Evolutionary conservation across 805 yeast species (phyloP), one percentile per base, ranked within the genome.

Genomic region (Candida patagonica): DNA sequence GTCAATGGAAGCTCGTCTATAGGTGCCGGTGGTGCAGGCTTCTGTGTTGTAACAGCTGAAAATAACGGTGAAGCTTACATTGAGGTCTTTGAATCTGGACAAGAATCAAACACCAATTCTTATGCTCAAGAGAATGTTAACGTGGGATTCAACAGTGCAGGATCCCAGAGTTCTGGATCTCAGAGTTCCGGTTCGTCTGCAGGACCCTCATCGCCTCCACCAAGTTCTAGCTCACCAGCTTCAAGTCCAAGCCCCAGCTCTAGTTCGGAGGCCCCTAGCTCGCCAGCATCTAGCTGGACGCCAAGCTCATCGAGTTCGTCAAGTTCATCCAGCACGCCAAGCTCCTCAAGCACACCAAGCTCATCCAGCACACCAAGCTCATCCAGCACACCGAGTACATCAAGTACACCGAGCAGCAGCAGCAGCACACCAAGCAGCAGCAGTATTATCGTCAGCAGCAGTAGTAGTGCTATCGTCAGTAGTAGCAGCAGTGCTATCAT

Each of bases 21-120:
- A 35, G 76, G 77, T 45, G 75, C 77, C 40, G 79, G 78, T 37
- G 84, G 78, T 48, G 94, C 80, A 30, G 68, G 72, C n/a, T 85
- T 73, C 73, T 86, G 95, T 70, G 81, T 85, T 38, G 80, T 84
- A 37, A 84, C 94, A 33, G 94, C 85, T 26, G 61, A 63, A 33
- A 70, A 74, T 50, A 70, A 72, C 40, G 67, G 82, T 26, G 67
- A 66, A 40, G 94, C 89, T 26, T 71, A 66, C 41, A 75, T 85
- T 53, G 94, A 83, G 60, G 79, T 85, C 2, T 86, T 85, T 51
- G 68, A 58, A 29, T 32, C 48, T 22, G 49, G 50, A 20, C 29
- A 22, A 15, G 27, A 16, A 23, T 16, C 6, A 20, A 21, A 15
- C n/a, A 9, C 43, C 16, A 26, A 30, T 10, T 29, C 47, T 8